Base-by-base conservation (phyloP, 2,329 filamentous ascomycete genomes). In the Cladosporium sp. region DNA sequence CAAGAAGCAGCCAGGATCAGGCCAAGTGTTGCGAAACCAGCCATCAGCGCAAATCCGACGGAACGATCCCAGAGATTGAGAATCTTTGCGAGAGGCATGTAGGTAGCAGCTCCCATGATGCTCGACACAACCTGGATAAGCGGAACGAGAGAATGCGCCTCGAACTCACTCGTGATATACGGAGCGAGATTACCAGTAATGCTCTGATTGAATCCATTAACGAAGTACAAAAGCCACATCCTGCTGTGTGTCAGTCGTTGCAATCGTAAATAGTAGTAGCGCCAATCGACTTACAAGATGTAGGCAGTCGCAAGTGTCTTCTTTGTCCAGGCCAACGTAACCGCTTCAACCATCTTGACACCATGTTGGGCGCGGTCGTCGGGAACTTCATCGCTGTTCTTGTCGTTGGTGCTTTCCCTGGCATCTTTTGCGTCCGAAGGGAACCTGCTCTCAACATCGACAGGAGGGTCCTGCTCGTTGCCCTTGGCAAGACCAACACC, bases 21-120 rank as follows among this genome's bases (percentile, higher is more conserved):
- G 4, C 72, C 72, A 14, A 73, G 46, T 3, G 83, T 79, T 71
- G 83, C 84, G 66, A 86, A 76, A 30, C 79, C 66, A 7, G 88
- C 77, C 70, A 85, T 85, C 43, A 88, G 65, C 32, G 83, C 74
- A 70, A 88, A 85, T n/a, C 86, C 88, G 74, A 89, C 85, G 18
- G 88, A 85, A 57, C 89, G 86, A 65, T 88, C 89, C 81, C 87
- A 91, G 51, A 89, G 81, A 76, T 91, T 87, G 59, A 90, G 81
- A 23, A 89, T 79, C 75, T 90, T 91, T 59, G 88, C 88, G 68
- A 89, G 83, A 0, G 88, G 85, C 14, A 90, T 82, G 72, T 89
- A 88, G 63, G 84, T 81, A n/a, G 89, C 81, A 49, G 86, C 88
- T 73, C 79, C 78, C 54, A 88, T 83, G 46, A 86, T 76, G 66